Base-by-base conservation (phyloP, 441 rosid species). In the Syzygium malaccense region DNA sequence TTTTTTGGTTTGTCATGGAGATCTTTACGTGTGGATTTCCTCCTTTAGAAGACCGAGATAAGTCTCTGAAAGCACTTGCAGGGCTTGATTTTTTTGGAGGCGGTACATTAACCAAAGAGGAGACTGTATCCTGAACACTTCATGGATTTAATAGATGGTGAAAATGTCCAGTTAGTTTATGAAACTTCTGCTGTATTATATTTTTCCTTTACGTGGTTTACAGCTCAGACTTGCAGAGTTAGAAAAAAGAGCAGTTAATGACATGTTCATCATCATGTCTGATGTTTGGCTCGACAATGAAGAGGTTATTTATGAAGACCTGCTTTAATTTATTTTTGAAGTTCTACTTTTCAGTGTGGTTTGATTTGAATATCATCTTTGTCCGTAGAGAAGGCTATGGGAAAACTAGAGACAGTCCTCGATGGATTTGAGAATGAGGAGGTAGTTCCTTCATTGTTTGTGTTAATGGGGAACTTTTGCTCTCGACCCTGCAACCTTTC, bases 11-110 rank as follows among this genome's bases (percentile, higher is more conserved):
- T 91, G 28, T 91, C 51, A 75, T 78, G 88, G 88, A 97, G 99
- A 98, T 98, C 88, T 90, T 91, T 89, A 95, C 98, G 4, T 98
- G 99, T 62, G 99, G 99, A 62, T 98, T 98, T 94, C 99, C 99
- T 89, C 99, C 99, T 18, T 83, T 97, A 84, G 99, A 97, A 93
- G 98, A 95, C 87, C 95, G 99, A 88, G 95, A 93, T 25, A 95
- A 94, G 91, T 95, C 99, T 88, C 91, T 94, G 71, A 95, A 95
- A 90, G 86, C 91, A 89, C 91, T 96, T 90, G 94, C 92, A 20
- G 97, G 95, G 86, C 93, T 92, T 87, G 98, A 97, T 95, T 96
- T 97, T 93, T 98, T 97, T 62, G 99, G 99, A 58, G 90, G 96
- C 57, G 99, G 99, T 86, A 86, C 88, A 88, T 91, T 93, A 85